These are phyloP conservation scores for Helotiales sp. DNA, from an alignment of 2,329 filamentous ascomycete species.

Conservation along the genomic window DNA sequence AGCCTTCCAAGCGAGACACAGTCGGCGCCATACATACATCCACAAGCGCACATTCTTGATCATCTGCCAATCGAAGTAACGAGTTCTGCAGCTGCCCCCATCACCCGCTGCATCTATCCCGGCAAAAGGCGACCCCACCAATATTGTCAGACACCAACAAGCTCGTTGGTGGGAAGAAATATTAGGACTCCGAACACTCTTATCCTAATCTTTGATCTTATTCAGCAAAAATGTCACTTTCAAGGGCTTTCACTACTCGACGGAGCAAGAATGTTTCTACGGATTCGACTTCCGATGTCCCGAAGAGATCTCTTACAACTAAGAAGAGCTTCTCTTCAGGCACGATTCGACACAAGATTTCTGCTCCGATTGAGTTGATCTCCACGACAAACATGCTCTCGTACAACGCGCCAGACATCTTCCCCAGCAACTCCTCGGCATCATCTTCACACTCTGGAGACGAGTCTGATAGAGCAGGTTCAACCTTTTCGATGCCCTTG, in stretches of 20 bases:
- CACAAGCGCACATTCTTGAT: conserved; percentile 19
- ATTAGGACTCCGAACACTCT: background rate
- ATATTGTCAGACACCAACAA: background rate
- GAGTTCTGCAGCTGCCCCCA: conserved; percentile 13
- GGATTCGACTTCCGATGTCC: conserved; percentile 18
- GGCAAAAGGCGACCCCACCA: conserved; percentile 27
- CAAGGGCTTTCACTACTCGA: conserved; percentile 71
- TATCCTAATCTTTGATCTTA: conserved; percentile 12
- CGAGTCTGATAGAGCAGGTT: conserved; percentile 66
- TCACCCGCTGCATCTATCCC: conserved; percentile 4
- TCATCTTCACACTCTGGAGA: conserved; percentile 58
- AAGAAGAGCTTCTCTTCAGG: conserved; percentile 29
- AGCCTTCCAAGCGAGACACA: background rate
- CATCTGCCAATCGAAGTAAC: conserved; percentile 15
- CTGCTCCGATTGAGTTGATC: conserved; percentile 79
- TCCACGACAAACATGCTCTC: conserved; percentile 96
- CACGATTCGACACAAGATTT: conserved; percentile 67
- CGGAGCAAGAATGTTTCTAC: conserved; percentile 51
- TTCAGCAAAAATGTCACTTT: conserved; percentile 51
- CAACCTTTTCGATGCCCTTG: conserved; percentile 41
- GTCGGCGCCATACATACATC: background rate
- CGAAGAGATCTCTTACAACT: conserved; percentile 29
- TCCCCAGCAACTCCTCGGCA: conserved; percentile 32
- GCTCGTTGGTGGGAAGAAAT: conserved; percentile 10
- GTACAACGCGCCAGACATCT: conserved; percentile 88